These are phyloP conservation scores for Cyberlindnera amylophila DNA, from an alignment of 805 yeast genomes.

Conservation along the genomic window DNA sequence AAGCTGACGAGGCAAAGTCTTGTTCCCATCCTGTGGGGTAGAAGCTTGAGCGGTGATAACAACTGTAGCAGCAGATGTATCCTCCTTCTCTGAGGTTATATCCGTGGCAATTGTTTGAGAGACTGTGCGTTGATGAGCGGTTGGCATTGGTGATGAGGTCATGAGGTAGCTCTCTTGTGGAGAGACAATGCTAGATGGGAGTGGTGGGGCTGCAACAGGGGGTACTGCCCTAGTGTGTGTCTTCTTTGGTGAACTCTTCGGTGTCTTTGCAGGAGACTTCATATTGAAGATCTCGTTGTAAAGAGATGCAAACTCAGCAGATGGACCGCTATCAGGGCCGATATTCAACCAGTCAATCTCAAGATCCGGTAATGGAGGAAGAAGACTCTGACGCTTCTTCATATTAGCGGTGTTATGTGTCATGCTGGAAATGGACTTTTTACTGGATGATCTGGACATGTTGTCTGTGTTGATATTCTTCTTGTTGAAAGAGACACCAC, in stretches of 20 bases:
- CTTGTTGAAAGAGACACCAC: conserved; percentile 30
- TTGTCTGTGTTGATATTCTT: conserved; percentile 12
- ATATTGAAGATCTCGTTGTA: conserved; percentile 30
- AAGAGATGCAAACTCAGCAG: conserved; percentile 28
- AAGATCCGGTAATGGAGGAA: conserved; percentile 29
- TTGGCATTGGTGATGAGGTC: conserved; percentile 5
- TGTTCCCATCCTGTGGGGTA: conserved; percentile 1
- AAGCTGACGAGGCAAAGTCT: conserved; percentile 15
- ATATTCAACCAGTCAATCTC: conserved; percentile 24
- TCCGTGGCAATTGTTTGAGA: not conserved
- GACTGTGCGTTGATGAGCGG: not conserved
- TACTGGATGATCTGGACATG: conserved; percentile 27
- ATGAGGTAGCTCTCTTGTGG: not conserved
- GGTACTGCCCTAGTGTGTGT: not conserved
- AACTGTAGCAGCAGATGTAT: not conserved
- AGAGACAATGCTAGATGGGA: conserved; percentile 2
- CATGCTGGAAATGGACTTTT: conserved; percentile 15
- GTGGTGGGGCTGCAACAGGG: not conserved
- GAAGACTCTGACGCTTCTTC: conserved; percentile 26
- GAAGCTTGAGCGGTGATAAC: no score
- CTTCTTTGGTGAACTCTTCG: conserved; percentile 6
- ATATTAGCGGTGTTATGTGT: not conserved
- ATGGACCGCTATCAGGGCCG: conserved; percentile 17
- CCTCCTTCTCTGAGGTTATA: not conserved
- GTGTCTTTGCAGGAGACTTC: conserved; percentile 15